phyloP scores from a whole-genome alignment of 2,329 filamentous ascomycete species.

The Chalara sp. region DNA sequence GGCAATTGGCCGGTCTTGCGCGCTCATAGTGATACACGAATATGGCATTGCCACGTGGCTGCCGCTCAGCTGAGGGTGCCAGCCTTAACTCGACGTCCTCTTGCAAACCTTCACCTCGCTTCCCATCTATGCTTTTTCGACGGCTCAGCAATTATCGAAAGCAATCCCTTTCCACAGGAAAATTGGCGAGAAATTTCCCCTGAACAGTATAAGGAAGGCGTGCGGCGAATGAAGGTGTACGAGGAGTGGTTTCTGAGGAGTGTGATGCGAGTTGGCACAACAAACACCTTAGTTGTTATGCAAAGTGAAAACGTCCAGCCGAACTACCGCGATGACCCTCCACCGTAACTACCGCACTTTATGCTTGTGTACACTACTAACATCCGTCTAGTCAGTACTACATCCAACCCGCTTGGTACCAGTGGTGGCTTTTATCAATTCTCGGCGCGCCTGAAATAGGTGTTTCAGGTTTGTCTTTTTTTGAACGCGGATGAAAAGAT shows the following conservation, averaged over 20 bases:
- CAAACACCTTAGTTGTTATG: conserved; percentile 1
- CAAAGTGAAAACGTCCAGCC: background rate
- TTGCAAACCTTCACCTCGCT: too few relatives aligned
- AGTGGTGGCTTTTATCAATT: background rate
- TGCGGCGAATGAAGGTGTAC: background rate
- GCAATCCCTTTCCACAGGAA: background rate
- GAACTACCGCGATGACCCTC: background rate
- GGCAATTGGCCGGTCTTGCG: too few relatives aligned
- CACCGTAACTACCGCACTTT: background rate
- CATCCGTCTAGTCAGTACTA: background rate
- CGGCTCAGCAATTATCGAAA: too few relatives aligned
- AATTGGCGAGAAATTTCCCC: background rate
- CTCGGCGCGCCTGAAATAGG: background rate
- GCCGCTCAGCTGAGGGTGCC: too few relatives aligned
- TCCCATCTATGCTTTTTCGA: too few relatives aligned
- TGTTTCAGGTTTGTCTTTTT: background rate
- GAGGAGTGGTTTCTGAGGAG: background rate
- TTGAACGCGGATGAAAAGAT: background rate
- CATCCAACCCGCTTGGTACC: background rate
- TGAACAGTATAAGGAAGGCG: background rate
- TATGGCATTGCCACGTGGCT: too few relatives aligned
- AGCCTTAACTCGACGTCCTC: too few relatives aligned
- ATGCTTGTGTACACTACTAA: background rate
- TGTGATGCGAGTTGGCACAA: background rate
- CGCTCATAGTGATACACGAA: too few relatives aligned